phyloP scores from a whole-genome alignment of 495 filamentous ascomycete species.

The Talaromyces nanjingensis region DNA sequence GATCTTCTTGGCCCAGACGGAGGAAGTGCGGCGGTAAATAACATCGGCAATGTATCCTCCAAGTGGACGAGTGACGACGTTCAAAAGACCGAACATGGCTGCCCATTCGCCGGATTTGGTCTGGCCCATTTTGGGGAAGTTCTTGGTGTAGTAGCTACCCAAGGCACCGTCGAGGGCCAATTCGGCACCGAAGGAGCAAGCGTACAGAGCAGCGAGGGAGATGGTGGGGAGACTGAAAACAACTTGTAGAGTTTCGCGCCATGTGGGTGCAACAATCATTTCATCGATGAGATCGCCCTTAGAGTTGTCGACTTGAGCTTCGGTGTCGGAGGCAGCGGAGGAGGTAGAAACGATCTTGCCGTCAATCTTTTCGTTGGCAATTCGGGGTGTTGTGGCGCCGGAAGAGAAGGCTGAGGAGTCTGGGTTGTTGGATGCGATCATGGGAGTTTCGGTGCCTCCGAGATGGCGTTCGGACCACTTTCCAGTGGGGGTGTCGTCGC shows the following conservation, averaged over 20 bases:
- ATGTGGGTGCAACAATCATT: slow-evolving; percentile 57
- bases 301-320: slow-evolving; percentile 43
- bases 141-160: slow-evolving; percentile 68
- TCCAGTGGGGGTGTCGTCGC: slow-evolving; percentile 79
- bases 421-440: not conserved
- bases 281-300: slow-evolving; percentile 46
- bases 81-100: slow-evolving; percentile 87
- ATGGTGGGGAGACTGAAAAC: slow-evolving; percentile 60
- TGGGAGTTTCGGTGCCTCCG: slow-evolving; percentile 16
- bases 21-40: slow-evolving; percentile 56
- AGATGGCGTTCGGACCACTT: slow-evolving; percentile 69
- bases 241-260: slow-evolving; percentile 50
- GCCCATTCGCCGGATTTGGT: slow-evolving; percentile 70
- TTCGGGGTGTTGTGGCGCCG: not conserved
- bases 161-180: slow-evolving; percentile 82
- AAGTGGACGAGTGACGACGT: slow-evolving; percentile 65
- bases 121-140: slow-evolving; percentile 69
- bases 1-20: slow-evolving; percentile 70
- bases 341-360: not conserved
- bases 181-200: slow-evolving; percentile 81
- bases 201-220: slow-evolving; percentile 64
- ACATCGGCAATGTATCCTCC: slow-evolving; percentile 70
- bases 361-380: not conserved
- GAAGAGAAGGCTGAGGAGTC: slow-evolving; percentile 29
- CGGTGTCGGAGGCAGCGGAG: not conserved